Evolutionary conservation across 805 yeast genomes (phyloP).

Genomic region (Yarrowia keelungensis): DNA sequence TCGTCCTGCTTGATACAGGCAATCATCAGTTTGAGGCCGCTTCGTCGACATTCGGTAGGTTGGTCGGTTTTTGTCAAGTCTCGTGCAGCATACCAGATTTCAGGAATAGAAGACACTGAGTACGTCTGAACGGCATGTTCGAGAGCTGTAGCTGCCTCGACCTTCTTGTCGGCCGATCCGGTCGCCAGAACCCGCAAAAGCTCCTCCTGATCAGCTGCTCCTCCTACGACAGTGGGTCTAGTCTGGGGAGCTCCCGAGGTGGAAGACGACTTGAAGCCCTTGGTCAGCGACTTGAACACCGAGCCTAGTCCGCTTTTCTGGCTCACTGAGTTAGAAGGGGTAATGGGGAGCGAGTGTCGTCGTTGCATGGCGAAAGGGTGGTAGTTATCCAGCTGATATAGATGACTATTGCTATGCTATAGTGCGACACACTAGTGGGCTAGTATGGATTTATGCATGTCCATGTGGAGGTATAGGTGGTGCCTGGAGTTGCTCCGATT

Average conservation of each 20-base stretch:
- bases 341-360: neutral
- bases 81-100: conserved; percentile 75
- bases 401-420: neutral
- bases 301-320: conserved; percentile 42
- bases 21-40: conserved; percentile 60
- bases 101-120: conserved; percentile 67
- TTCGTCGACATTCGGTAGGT: conserved; percentile 53
- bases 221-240: conserved; percentile 48
- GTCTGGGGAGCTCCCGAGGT: conserved; percentile 39
- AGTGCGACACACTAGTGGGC: conserved; percentile 1
- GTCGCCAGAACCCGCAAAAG: conserved; percentile 46
- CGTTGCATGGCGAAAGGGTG: neutral
- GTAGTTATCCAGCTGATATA: no score
- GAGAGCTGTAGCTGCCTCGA: conserved; percentile 60
- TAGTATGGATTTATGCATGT: neutral
- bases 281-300: conserved; percentile 47
- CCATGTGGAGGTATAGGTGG: neutral
- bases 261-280: conserved; percentile 45
- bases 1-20: conserved; percentile 65
- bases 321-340: conserved; percentile 28
- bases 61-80: conserved; percentile 56
- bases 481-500: neutral
- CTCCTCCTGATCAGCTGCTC: conserved; percentile 48
- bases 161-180: conserved; percentile 47
- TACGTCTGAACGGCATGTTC: conserved; percentile 59